Evolutionary conservation across 257 asterid species (phyloP).

Genomic region (Rehmannia glutinosa): DNA sequence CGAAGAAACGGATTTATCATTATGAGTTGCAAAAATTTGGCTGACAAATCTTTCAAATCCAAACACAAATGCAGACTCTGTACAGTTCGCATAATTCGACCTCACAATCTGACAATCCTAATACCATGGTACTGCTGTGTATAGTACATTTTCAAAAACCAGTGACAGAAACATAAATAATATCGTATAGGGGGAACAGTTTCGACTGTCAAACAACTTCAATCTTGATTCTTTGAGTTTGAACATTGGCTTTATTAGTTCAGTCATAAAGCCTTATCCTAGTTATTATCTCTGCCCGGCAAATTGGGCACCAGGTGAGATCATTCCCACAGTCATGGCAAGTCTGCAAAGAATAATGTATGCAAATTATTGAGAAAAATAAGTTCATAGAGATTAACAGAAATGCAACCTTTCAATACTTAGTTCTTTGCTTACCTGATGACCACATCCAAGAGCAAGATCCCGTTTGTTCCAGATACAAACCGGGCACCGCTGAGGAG

Average conservation of each 20-base stretch:
- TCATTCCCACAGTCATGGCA: conserved; percentile 39
- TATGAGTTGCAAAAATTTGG: too few relatives aligned
- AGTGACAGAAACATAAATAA: not conserved
- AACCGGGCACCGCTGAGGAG: conserved; percentile 45
- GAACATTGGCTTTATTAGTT: not conserved
- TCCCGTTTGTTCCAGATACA: conserved; percentile 35
- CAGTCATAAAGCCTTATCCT: conserved; percentile 39
- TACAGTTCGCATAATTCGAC: too few relatives aligned
- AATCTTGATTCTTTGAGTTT: not conserved
- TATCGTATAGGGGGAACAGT: not conserved
- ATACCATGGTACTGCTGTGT: not conserved
- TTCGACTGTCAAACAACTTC: not conserved
- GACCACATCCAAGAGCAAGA: conserved; percentile 51
- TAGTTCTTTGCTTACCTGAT: conserved; percentile 30
- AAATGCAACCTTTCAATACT: not conserved
- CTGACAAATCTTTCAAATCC: too few relatives aligned
- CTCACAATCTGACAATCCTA: too few relatives aligned
- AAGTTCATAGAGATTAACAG: not conserved
- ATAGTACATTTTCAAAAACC: not conserved
- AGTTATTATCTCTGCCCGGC: conserved; percentile 29
- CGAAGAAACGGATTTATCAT: too few relatives aligned
- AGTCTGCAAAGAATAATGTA: conserved; percentile 24
- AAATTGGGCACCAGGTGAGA: conserved; percentile 45
- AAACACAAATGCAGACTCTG: too few relatives aligned
- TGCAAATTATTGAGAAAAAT: not conserved